A percentile compares a stretch with the other conserved stretches of the same genome.
phyloP scores from a whole-genome alignment of 192 early-diverging fungal genomes.

The Martensiomyces pterosporus region DNA sequence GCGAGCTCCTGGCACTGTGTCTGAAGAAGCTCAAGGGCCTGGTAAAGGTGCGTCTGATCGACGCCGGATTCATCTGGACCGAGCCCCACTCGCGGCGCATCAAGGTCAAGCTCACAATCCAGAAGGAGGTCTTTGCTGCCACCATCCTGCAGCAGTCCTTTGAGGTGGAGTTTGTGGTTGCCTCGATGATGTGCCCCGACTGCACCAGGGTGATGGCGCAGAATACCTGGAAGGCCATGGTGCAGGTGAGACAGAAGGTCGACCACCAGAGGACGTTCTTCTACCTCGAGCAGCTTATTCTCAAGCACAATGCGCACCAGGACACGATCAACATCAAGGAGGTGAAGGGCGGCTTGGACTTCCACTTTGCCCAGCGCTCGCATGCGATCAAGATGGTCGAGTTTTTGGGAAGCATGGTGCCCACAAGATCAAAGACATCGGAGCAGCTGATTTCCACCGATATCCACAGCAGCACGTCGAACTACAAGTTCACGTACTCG shows the following conservation, averaged over 20 bases:
- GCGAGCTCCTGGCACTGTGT: slow-evolving; percentile 88
- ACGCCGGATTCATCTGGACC: slow-evolving; percentile 98
- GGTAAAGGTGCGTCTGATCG: slow-evolving; percentile 88
- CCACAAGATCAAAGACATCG: slow-evolving; percentile 81
- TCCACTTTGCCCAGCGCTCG: slow-evolving; percentile 84
- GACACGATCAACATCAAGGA: slow-evolving; percentile 99
- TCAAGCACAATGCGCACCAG: slow-evolving; percentile 95
- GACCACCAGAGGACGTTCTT: slow-evolving; percentile 98
- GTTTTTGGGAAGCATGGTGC: slow-evolving; percentile 83
- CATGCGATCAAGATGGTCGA: slow-evolving; percentile 97
- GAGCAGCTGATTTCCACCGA: slow-evolving; percentile 97
- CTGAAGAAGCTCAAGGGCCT: slow-evolving; percentile 90
- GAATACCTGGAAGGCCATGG: slow-evolving; percentile 96
- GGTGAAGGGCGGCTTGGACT: slow-evolving; percentile 93
- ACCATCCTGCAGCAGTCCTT: slow-evolving; percentile 97
- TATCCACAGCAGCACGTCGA: slow-evolving; percentile 83
- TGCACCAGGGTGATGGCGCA: slow-evolving; percentile 94
- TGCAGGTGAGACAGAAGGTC: slow-evolving; percentile 98
- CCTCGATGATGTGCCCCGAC: slow-evolving; percentile 91
- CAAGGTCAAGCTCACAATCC: slow-evolving; percentile 97
- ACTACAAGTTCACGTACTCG: slow-evolving; percentile 96
- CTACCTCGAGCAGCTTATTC: slow-evolving; percentile 96
- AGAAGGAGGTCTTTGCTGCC: slow-evolving; percentile 94
- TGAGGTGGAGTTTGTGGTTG: slow-evolving; percentile 91
- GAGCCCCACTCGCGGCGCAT: slow-evolving; percentile 88